These are phyloP conservation scores for Aaosphaeria arxii DNA, from an alignment of 2,329 filamentous ascomycete species.

Conservation along the genomic window DNA sequence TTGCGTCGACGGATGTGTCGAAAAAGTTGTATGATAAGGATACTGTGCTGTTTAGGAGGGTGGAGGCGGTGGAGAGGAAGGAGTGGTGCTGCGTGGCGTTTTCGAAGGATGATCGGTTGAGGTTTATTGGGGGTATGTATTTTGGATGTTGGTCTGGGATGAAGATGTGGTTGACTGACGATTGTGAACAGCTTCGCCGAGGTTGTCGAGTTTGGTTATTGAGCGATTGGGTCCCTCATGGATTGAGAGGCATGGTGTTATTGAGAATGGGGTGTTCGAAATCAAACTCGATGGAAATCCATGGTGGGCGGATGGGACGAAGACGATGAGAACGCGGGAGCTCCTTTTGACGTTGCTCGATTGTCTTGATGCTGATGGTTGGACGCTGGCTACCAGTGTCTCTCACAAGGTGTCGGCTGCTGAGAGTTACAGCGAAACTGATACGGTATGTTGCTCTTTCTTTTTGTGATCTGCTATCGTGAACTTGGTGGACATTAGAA, in stretches of 20 bases:
- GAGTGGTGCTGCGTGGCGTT: conserved; percentile 23
- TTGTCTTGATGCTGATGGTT: conserved; percentile 35
- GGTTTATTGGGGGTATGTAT: conserved; percentile 28
- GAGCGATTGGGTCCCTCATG: background rate
- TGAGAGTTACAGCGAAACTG: conserved; percentile 15
- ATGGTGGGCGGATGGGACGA: conserved; percentile 27
- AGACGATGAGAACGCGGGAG: conserved; percentile 35
- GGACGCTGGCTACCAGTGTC: conserved; percentile 40
- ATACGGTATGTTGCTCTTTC: conserved; percentile 12
- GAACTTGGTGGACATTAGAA: background rate
- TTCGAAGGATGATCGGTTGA: conserved; percentile 18
- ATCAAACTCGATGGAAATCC: conserved; percentile 36
- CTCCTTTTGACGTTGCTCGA: conserved; percentile 36
- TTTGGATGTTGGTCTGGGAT: background rate
- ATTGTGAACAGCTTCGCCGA: no score
- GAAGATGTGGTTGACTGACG: no score
- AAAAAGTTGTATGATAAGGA: conserved; percentile 34
- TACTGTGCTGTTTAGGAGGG: conserved; percentile 34
- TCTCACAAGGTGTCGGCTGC: conserved; percentile 24
- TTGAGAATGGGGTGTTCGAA: conserved; percentile 16
- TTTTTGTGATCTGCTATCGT: background rate
- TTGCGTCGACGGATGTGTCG: conserved; percentile 33
- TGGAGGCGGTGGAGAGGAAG: no score
- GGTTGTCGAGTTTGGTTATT: no score
- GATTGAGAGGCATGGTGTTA: background rate